phyloP scores from a whole-genome alignment of 2,329 filamentous ascomycete genomes.

The Aspergillus calidoustus region DNA sequence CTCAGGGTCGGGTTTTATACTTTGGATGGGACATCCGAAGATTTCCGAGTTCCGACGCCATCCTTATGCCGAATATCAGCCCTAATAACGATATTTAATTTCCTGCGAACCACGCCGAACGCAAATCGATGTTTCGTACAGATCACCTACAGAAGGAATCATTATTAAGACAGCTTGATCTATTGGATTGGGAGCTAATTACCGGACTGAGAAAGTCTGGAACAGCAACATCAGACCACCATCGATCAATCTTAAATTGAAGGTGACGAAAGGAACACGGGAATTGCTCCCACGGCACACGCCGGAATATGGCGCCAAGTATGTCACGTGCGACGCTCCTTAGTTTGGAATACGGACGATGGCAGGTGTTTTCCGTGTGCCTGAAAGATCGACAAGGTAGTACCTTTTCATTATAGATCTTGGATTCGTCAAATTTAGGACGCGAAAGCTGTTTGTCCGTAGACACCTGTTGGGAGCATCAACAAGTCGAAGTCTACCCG shows the following conservation, averaged over 20 bases:
- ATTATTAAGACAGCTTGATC: neutral
- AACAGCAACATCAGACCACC: neutral
- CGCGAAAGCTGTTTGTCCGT: neutral
- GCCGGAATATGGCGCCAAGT: slow-evolving; percentile 17
- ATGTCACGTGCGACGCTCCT: slow-evolving; percentile 9
- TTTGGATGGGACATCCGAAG: slow-evolving; percentile 21
- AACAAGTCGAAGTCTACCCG: neutral
- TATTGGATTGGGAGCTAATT: neutral
- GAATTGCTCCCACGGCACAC: slow-evolving; percentile 15
- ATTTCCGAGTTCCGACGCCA: slow-evolving; percentile 20
- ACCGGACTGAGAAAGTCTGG: neutral
- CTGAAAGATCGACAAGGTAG: neutral
- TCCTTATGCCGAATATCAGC: slow-evolving; percentile 20
- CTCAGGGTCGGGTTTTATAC: neutral
- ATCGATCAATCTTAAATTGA: neutral
- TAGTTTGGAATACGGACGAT: neutral
- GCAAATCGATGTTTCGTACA: slow-evolving; percentile 18
- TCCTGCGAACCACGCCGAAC: slow-evolving; percentile 3
- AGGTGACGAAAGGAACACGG: neutral
- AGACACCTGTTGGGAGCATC: neutral
- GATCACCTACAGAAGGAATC: neutral
- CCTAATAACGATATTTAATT: slow-evolving; percentile 17
- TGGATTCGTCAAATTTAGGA: neutral
- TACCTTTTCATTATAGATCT: neutral
- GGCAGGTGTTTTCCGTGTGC: neutral